Conservation (phyloP, 208 protist genomes). For the Trichomonas tenax region DNA sequence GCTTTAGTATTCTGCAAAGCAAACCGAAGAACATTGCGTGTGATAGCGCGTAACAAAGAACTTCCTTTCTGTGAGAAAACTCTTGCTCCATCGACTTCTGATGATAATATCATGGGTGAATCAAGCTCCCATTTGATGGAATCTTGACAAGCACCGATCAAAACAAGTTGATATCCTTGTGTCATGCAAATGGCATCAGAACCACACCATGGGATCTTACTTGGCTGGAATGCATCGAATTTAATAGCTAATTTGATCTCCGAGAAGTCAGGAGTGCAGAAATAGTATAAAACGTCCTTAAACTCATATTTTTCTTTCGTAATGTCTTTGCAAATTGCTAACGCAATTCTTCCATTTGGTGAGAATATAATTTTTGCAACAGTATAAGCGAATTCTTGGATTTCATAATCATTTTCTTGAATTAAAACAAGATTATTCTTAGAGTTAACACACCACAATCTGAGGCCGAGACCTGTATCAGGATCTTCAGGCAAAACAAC, state of each 20-base stretch:
- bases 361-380: too few species aligned
- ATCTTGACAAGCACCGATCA: background rate
- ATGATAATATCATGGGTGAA: background rate
- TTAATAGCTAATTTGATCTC: background rate
- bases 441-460: too few species aligned
- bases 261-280: background rate
- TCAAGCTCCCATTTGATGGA: background rate
- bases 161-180: background rate
- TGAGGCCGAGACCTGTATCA: too few species aligned
- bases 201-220: background rate
- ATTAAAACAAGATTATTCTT: too few species aligned
- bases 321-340: too few species aligned
- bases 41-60: background rate
- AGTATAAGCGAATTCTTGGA: too few species aligned
- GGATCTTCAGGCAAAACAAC: too few species aligned
- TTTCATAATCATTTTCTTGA: too few species aligned
- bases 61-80: background rate
- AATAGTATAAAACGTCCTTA: too few species aligned
- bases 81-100: background rate
- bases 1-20: background rate
- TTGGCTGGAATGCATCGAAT: background rate
- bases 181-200: background rate
- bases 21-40: background rate
- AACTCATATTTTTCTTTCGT: too few species aligned
- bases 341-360: too few species aligned